A percentile compares a stretch with the other conserved stretches of the same genome.
phyloP scores from a whole-genome alignment of 225 moss, liverwort and hornwort genomes.

The Straminergon stramineum region DNA sequence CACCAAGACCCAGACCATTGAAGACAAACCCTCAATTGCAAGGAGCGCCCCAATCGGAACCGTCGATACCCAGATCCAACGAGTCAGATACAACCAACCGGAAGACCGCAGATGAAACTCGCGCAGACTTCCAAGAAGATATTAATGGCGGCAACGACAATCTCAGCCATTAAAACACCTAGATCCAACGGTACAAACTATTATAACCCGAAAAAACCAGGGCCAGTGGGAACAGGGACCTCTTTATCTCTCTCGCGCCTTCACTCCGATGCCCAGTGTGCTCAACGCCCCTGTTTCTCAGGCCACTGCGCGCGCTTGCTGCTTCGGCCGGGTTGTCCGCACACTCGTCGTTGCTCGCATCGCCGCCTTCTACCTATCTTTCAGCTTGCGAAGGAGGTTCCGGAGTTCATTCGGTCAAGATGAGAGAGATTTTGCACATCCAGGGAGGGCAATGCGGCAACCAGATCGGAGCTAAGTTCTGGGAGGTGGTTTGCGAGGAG shows the following conservation, averaged over 20 bases:
- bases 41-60: not conserved
- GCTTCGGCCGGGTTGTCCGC: not conserved
- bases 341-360: not conserved
- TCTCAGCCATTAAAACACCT: not conserved
- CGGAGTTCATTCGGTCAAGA: not conserved
- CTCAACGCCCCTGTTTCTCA: not conserved
- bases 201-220: not conserved
- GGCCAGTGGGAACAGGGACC: not conserved
- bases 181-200: not conserved
- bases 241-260: slow-evolving; percentile 2
- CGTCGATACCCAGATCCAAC: not conserved
- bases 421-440: slow-evolving; percentile 52
- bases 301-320: not conserved
- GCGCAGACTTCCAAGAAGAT: not conserved
- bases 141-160: not conserved
- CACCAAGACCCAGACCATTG: not conserved
- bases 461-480: slow-evolving; percentile 58
- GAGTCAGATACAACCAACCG: not conserved
- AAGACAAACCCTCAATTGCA: not conserved
- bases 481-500: slow-evolving; percentile 56
- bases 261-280: not conserved
- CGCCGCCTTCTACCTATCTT: not conserved
- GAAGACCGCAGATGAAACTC: not conserved
- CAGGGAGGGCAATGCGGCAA: slow-evolving; percentile 55
- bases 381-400: not conserved